A percentile compares a stretch with the other conserved stretches of the same genome.
phyloP scores from a whole-genome alignment of 192 early-diverging fungal species.

The Coemansia sp. region DNA sequence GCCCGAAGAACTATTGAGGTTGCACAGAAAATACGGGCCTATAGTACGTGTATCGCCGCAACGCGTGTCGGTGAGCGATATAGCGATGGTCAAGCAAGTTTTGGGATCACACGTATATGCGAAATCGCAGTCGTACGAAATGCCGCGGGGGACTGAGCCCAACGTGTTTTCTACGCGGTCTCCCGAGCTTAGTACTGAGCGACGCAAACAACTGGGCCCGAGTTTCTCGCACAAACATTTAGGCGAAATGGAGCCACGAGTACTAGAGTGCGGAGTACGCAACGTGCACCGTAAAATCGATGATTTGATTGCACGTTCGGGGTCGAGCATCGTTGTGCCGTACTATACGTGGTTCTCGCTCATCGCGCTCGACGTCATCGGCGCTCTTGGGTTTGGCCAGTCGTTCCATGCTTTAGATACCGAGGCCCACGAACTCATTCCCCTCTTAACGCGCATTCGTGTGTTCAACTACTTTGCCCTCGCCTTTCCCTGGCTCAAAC shows the following conservation, averaged over 20 bases:
- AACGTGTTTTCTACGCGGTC: constrained; percentile 42
- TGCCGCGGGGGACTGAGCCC: constrained; percentile 19
- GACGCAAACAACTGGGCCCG: constrained; percentile 37
- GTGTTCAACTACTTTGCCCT: constrained; percentile 37
- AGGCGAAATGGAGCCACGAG: constrained; percentile 20
- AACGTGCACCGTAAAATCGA: constrained; percentile 21
- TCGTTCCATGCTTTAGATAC: constrained; percentile 20
- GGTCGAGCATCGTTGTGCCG: constrained; percentile 11
- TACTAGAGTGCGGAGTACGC: constrained; percentile 17
- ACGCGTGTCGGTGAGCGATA: constrained; percentile 34
- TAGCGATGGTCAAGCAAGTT: constrained; percentile 20
- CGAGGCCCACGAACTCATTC: constrained; percentile 28
- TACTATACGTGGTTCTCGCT: constrained; percentile 34
- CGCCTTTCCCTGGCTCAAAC: constrained; percentile 43
- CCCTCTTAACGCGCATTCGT: constrained; percentile 13
- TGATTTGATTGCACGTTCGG: background rate
- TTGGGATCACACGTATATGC: constrained; percentile 29
- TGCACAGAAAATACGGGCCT: constrained; percentile 30
- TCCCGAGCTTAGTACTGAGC: constrained; percentile 28
- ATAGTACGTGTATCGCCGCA: constrained; percentile 46
- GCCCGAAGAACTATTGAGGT: constrained; percentile 16
- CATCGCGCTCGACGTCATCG: constrained; percentile 38
- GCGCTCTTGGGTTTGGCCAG: constrained; percentile 35
- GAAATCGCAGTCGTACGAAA: constrained; percentile 39
- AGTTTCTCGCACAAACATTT: constrained; percentile 41